Base-by-base conservation (phyloP, 345 rosid species). In the Lenwebbia sp. region DNA sequence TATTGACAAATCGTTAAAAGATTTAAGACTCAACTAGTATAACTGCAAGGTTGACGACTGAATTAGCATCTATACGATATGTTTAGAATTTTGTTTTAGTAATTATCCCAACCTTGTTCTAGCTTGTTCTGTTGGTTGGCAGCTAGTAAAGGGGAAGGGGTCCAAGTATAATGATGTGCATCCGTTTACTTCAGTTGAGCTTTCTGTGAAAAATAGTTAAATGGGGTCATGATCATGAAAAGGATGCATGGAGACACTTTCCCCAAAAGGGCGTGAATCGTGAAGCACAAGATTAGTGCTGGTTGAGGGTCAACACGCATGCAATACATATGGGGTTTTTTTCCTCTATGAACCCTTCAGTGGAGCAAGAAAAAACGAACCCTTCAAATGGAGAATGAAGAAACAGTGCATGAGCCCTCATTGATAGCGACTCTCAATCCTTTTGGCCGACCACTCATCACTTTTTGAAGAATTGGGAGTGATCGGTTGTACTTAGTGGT, bases 21-120 rank as follows among this genome's bases (percentile, higher is more conserved):
- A 1, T 4, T 60, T 28, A 65, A 10, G 12, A 17, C 2, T 65
- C 76, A 65, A 65, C 37, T 33, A 0, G 23, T 5, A 0, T 17
- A 65, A 4, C 19, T 3, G 3, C 17, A 33, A 65, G 3, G 3
- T 65, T 65, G 17, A 33, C 1, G 3, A 17, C 1, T 65, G 47
- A 0, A 65, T 65, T 30, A 1, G 1, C 9, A 33, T 19, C 1
- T 4, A 1, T 4, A 17, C 4, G 37, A 17, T 30, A 62, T 3
- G 8, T 65, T 4, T 17, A 33, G 10, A 1, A 8, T 9, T 33
- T 33, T 33, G 7, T 13, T 33, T 17, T 3, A 7, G 9, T 30
- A 19, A 19, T 17, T 70, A 8, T 70, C 6, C 33, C 44, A 8
- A 70, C 37, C 6, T 17, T 17, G 25, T 33, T 30, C 75, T 62